Evolutionary conservation across 1,139 yeast species (phyloP).

Genomic region (Geotrichum armillariae): DNA sequence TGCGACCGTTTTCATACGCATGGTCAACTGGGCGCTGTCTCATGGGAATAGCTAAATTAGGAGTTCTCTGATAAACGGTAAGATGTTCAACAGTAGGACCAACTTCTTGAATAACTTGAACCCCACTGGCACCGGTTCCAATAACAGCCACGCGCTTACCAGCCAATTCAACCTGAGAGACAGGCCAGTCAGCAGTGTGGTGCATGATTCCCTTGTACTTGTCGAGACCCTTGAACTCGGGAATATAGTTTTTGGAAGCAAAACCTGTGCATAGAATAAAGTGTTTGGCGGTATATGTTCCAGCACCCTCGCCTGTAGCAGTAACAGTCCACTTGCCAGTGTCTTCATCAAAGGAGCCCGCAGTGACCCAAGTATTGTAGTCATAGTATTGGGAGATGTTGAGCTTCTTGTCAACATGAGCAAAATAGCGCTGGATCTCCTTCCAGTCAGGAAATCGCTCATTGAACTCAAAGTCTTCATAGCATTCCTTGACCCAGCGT

Average conservation of each 20-base stretch:
- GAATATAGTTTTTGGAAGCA: slow-evolving; percentile 24
- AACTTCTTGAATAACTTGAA: slow-evolving; percentile 37
- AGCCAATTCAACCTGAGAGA: slow-evolving; percentile 38
- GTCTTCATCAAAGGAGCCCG: slow-evolving; percentile 40
- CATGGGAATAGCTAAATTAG: slow-evolving; percentile 35
- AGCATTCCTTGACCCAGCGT: slow-evolving; percentile 48
- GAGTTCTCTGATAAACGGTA: slow-evolving; percentile 34
- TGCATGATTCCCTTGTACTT: slow-evolving; percentile 48
- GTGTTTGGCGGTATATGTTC: slow-evolving; percentile 38
- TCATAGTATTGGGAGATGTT: slow-evolving; percentile 39
- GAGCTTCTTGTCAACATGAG: slow-evolving; percentile 43
- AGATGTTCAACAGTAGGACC: slow-evolving; percentile 24
- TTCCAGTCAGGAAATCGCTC: slow-evolving; percentile 48
- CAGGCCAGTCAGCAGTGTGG: slow-evolving; percentile 52
- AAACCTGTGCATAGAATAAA: slow-evolving; percentile 39
- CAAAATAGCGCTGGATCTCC: slow-evolving; percentile 50
- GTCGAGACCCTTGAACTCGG: slow-evolving; percentile 38
- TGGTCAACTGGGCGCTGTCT: slow-evolving; percentile 22
- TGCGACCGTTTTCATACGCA: slow-evolving; percentile 21
- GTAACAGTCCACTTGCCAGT: slow-evolving; percentile 44
- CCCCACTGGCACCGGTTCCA: slow-evolving; percentile 52
- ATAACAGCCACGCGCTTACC: slow-evolving; percentile 44
- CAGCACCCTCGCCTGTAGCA: slow-evolving; percentile 43
- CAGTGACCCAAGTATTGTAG: slow-evolving; percentile 39
- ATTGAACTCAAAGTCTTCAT: slow-evolving; percentile 46